Base-by-base conservation (phyloP, 2,329 filamentous ascomycete genomes). In the Capronia coronata region DNA sequence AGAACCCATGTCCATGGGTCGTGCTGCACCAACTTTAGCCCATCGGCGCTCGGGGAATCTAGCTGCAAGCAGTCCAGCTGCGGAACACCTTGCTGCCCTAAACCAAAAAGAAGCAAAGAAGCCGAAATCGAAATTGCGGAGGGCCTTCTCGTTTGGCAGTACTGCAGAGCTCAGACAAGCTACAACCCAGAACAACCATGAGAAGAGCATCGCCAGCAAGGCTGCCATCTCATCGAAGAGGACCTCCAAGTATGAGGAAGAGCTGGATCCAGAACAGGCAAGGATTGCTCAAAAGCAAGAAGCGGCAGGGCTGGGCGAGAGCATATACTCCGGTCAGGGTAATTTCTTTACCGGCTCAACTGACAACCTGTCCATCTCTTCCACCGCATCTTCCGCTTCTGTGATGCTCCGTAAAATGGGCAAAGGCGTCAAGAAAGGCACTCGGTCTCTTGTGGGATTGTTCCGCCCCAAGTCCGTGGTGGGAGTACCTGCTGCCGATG, bases 91-190 rank as follows among this genome's bases (percentile, higher is more conserved):
- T 32, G 82, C 86, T 39, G 88, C 90, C n/a, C 76, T 97, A 48
- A 91, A 84, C 53, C 86, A 91, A 59, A 91, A 86, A 64, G 87
- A 87, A 46, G 86, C 80, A 64, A 78, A 83, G 57, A 89, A 88
- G 65, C 88, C 83, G 70, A 96, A 96, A 70, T 87, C 85, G 1
- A 78, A 90, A 58, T 74, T 98, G 52, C 82, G 93, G 48, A 80
- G 93, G 60, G 93, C 93, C 0, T 95, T 98, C 63, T 98, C 93
- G 0, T 98, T 98, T 68, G 90, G 93, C 43, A 97, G 91, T 65
- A 87, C 90, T 35, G 87, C 91, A 7, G 93, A 98, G 64, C 80
- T 98, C 41, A 80, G 85, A 55, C 85, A 85, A 63, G 85, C 83
- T 10, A 83, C 82, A 9, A 82, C 78, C 3, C 78, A 83, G 59